Evolutionary conservation across 2,329 filamentous ascomycete genomes (phyloP), one percentile per base, ranked within the genome.

Genomic region (Zasmidium angulare): DNA sequence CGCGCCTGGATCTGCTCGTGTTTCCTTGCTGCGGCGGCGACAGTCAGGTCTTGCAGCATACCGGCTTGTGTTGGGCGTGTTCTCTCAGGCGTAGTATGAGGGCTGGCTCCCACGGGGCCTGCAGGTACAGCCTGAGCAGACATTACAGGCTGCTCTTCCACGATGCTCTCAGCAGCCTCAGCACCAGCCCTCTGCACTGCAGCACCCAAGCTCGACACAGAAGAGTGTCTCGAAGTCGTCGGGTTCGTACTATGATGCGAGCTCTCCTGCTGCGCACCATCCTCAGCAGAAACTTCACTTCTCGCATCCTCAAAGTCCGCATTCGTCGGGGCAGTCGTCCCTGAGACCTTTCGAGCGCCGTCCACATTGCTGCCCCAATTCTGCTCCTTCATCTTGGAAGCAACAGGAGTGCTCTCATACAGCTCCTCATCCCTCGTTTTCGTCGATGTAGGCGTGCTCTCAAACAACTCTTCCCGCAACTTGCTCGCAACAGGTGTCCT

Each of bases 181-280:
- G 22, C n/a, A 11, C 12, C n/a, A 24, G 26, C 31, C 47, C 31
- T 20, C 23, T 19, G 26, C n/a, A 20, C 22, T 23, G 4, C 31
- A 54, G 40, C 59, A 46, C 63, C 68, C 3, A 71, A 53, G 51
- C 69, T 71, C 20, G 68, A 70, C 3, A 70, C 65, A 26, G 66
- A 70, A 29, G 68, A 70, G 7, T 59, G 61, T 17, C 67, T 61
- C 17, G 63, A 66, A 12, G 55, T 47, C 17, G 50, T 46, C 3
- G 55, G 36, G 14, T 43, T 43, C 12, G 36, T 61, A 20, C 51
- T 58, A 22, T 51, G 57, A n/a, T 61, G 51, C 12, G 36, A 55
- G 43, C 54, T 53, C 6, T 63, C 56, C 2, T 60, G 49, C 12
- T 40, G 17, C 3, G 56, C 56, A 17, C 55, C 55, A 24, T 63